A percentile compares a stretch with the other conserved stretches of the same genome.
Conservation (phyloP, 305 asterid genomes). For the Solanum hybrid region DNA sequence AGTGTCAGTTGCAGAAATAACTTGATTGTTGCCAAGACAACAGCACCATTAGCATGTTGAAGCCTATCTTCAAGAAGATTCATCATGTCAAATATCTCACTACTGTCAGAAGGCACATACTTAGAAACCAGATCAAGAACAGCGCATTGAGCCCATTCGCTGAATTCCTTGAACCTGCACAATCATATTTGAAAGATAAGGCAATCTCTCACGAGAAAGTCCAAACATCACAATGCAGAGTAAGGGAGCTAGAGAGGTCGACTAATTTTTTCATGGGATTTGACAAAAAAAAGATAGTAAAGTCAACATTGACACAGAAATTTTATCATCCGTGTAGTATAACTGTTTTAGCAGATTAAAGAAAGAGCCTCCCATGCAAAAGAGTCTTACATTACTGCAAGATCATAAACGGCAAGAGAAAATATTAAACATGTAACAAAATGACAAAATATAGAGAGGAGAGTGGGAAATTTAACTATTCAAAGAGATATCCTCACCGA, state of each 20-base stretch:
- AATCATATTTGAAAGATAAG: constrained; percentile 11
- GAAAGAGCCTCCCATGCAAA: neutral
- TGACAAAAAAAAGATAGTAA: neutral
- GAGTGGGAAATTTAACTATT: neutral
- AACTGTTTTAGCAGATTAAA: neutral
- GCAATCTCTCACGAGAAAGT: constrained; percentile 1
- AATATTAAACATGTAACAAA: neutral
- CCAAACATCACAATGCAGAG: neutral
- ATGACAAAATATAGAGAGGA: neutral
- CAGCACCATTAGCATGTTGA: constrained; percentile 99
- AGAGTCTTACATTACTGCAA: neutral
- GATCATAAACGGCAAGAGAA: neutral
- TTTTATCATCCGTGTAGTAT: neutral
- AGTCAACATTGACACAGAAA: neutral
- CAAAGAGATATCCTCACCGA: neutral
- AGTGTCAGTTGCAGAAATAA: constrained; percentile 85
- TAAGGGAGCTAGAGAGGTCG: neutral
- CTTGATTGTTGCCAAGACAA: constrained; percentile 92
- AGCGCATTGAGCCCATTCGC: constrained; percentile 95
- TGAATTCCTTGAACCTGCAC: constrained; percentile 88
- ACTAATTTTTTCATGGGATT: neutral
- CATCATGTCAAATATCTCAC: constrained; percentile 97
- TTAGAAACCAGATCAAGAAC: constrained; percentile 88
- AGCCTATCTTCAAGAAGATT: constrained; percentile 99
- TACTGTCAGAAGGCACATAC: constrained; percentile 81